Conservation (phyloP, 805 yeast genomes). For the Candida taoyuanica region DNA sequence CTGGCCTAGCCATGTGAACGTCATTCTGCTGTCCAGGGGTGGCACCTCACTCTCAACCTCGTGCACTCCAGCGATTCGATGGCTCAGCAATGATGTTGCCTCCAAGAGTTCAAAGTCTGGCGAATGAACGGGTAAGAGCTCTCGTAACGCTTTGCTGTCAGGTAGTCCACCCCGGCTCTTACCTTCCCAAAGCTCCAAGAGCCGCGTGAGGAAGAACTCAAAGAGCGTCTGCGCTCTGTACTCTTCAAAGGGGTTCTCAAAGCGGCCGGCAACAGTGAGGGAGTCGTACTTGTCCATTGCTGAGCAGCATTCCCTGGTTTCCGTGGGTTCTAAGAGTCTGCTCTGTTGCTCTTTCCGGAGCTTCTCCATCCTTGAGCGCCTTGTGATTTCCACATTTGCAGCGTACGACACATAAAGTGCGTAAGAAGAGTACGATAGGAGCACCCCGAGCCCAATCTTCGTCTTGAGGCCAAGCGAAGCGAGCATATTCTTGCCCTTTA, state of each 20-base stretch:
- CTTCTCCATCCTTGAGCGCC: constrained; percentile 33
- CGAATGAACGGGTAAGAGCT: constrained; percentile 50
- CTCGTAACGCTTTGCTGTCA: constrained; percentile 39
- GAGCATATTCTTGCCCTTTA: constrained; percentile 6
- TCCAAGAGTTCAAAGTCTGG: constrained; percentile 40
- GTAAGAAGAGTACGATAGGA: constrained; percentile 54
- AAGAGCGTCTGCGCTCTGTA: constrained; percentile 86
- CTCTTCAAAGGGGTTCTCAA: constrained; percentile 86
- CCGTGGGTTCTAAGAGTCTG: constrained; percentile 3
- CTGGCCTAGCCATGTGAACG: constrained; percentile 92
- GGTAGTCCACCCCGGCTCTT: constrained; percentile 60
- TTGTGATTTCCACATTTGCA: constrained; percentile 50
- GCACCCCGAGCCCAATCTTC: constrained; percentile 27
- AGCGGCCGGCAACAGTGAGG: constrained; percentile 65
- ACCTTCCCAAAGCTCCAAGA: constrained; percentile 63
- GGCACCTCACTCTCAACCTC: constrained; percentile 29
- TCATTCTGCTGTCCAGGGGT: constrained; percentile 39
- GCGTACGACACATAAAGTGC: constrained; percentile 55
- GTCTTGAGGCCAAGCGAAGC: constrained; percentile 19
- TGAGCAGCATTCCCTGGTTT: too few species aligned
- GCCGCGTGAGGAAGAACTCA: constrained; percentile 73
- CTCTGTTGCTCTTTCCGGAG: constrained; percentile 10
- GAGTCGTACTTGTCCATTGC: constrained; percentile 44
- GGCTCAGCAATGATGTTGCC: constrained; percentile 15
- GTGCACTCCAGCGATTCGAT: constrained; percentile 2